Percentiles rank a stretch among this genome's conserved stretches.
These are phyloP conservation scores for Hippophae rhamnoides DNA, from an alignment of 306 rosid species.

Conservation along the genomic window DNA sequence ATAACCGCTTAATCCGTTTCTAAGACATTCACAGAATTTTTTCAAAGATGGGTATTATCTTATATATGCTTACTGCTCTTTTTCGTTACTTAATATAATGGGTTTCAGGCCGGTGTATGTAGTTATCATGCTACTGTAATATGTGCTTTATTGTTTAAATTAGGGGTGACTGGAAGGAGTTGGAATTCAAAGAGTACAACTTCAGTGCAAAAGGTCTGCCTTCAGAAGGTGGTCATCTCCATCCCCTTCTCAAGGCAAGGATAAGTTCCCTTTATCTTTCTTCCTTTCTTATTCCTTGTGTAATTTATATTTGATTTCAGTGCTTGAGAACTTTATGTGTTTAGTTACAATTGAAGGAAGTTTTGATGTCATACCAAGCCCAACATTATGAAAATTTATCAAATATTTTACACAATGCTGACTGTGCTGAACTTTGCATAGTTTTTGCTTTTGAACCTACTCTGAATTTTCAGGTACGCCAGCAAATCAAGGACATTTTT, in stretches of 20 bases:
- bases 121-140: constrained; percentile 15
- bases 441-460: constrained; percentile 8
- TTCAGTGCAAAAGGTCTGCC: constrained; percentile 83
- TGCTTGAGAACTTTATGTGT: background rate
- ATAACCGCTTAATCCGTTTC: too few relatives aligned
- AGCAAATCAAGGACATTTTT: constrained; percentile 71
- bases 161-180: constrained; percentile 80
- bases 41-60: background rate
- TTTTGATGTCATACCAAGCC: background rate
- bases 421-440: constrained; percentile 7
- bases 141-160: constrained; percentile 9
- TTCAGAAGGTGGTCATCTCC: constrained; percentile 76
- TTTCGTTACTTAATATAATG: background rate
- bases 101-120: constrained; percentile 8
- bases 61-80: background rate
- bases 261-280: constrained; percentile 1
- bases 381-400: background rate
- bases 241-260: constrained; percentile 87
- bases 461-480: constrained; percentile 58
- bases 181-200: constrained; percentile 80
- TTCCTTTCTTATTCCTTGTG: background rate
- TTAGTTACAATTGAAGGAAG: too few relatives aligned
- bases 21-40: background rate
- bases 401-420: background rate
- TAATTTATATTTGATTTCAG: background rate